A percentile compares a stretch with the other conserved stretches of the same genome.
Evolutionary conservation across 163 green algal genomes (phyloP).

Genomic region (Trebouxia gelatinosa): DNA sequence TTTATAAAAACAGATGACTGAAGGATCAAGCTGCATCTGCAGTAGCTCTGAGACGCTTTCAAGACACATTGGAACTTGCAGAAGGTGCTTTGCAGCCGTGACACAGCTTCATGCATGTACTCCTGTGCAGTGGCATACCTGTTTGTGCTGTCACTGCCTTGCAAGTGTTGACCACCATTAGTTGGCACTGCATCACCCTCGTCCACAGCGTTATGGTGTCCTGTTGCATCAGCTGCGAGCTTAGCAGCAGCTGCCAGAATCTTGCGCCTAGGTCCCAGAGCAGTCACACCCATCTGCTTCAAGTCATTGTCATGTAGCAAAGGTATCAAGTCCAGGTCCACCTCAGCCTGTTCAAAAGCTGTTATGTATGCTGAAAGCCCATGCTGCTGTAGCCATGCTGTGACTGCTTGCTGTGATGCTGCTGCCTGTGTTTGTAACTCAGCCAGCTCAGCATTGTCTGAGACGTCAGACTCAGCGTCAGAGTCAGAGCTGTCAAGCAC

Average conservation of each 20-base stretch:
- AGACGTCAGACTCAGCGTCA: not conserved
- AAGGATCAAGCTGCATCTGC: too few species aligned
- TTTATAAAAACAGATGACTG: not conserved
- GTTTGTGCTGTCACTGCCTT: not conserved
- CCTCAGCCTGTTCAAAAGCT: conserved; percentile 14
- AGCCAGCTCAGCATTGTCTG: not conserved
- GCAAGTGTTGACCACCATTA: not conserved
- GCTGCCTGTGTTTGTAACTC: conserved; percentile 8
- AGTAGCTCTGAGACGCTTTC: not conserved
- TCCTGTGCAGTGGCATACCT: not conserved
- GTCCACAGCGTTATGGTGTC: not conserved
- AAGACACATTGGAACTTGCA: not conserved
- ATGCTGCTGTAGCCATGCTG: not conserved
- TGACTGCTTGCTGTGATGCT: not conserved
- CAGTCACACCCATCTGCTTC: conserved; percentile 27
- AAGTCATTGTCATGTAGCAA: conserved; percentile 5
- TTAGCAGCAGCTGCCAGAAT: conserved; percentile 8
- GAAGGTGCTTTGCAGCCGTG: not conserved
- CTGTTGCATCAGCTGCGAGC: not conserved
- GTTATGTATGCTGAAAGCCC: not conserved
- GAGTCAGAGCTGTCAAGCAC: conserved; percentile 8
- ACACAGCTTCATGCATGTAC: not conserved
- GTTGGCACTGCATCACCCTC: not conserved
- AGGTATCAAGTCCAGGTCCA: conserved; percentile 5
- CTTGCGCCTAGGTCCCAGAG: not conserved